Evolutionary conservation across 192 early-diverging fungal species (phyloP).

Genomic region (Podila epigama): DNA sequence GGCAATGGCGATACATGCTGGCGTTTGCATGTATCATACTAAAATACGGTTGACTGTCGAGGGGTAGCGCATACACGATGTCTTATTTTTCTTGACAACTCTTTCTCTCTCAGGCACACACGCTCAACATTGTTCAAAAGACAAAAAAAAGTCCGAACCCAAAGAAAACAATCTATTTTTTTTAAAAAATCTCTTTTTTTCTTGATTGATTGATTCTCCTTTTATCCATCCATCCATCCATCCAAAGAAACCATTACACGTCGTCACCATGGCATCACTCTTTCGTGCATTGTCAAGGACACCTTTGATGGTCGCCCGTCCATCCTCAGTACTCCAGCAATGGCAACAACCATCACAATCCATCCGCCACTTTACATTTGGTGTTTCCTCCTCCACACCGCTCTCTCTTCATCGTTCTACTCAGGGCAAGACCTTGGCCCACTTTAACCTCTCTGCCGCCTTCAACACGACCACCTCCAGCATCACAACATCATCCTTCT

Average conservation of each 20-base stretch:
- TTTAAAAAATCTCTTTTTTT: no score
- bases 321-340: neutral
- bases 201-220: no score
- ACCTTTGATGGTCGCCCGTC: constrained; percentile 10
- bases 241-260: no score
- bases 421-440: neutral
- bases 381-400: neutral
- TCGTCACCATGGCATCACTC: constrained; percentile 45
- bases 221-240: neutral
- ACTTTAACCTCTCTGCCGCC: neutral
- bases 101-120: no score
- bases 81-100: no score
- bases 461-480: constrained; percentile 18
- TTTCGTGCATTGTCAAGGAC: constrained; percentile 44
- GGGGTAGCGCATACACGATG: no score
- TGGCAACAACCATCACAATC: constrained; percentile 12
- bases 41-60: no score
- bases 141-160: no score
- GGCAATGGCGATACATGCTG: no score
- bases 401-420: neutral
- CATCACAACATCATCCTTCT: constrained; percentile 15
- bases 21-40: no score
- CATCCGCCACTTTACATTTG: constrained; percentile 43
- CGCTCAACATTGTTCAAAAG: no score
- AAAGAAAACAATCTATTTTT: no score